phyloP scores from a whole-genome alignment of 2,329 filamentous ascomycete species.

The Fusarium sp. region DNA sequence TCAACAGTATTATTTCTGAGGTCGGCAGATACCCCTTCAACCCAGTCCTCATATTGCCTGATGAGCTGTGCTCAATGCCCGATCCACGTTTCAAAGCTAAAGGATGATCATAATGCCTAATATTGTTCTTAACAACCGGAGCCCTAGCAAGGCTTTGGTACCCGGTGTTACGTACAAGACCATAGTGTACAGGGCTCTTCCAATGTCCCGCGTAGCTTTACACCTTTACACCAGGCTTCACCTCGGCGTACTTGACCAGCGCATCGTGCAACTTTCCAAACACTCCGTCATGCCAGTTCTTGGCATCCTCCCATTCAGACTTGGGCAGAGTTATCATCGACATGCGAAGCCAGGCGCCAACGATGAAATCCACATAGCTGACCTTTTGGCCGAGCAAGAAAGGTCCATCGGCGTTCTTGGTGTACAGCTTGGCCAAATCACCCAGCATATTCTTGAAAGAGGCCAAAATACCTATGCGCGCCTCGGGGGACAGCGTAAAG shows the following conservation, averaged over 20 bases:
- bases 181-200: not conserved
- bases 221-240: slow-evolving; percentile 38
- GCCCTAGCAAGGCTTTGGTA: not conserved
- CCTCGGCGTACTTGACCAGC: slow-evolving; percentile 51
- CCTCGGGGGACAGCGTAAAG: slow-evolving; percentile 52
- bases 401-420: slow-evolving; percentile 53
- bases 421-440: slow-evolving; percentile 56
- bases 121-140: not conserved
- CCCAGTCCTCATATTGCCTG: not conserved
- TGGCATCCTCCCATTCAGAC: slow-evolving; percentile 60
- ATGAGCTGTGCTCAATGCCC: not conserved
- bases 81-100: not conserved
- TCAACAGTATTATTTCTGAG: not conserved
- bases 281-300: slow-evolving; percentile 61
- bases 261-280: slow-evolving; percentile 64
- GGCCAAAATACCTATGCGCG: slow-evolving; percentile 50
- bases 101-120: not conserved
- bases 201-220: too few species aligned
- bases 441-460: slow-evolving; percentile 57
- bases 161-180: not conserved
- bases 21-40: too few species aligned
- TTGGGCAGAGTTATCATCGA: slow-evolving; percentile 52
- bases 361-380: slow-evolving; percentile 67
- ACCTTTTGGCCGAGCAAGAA: slow-evolving; percentile 60
- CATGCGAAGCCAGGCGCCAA: slow-evolving; percentile 68